Evolutionary conservation across 2,329 filamentous ascomycete genomes (phyloP).

Genomic region (Akanthomyces uredinophilus): DNA sequence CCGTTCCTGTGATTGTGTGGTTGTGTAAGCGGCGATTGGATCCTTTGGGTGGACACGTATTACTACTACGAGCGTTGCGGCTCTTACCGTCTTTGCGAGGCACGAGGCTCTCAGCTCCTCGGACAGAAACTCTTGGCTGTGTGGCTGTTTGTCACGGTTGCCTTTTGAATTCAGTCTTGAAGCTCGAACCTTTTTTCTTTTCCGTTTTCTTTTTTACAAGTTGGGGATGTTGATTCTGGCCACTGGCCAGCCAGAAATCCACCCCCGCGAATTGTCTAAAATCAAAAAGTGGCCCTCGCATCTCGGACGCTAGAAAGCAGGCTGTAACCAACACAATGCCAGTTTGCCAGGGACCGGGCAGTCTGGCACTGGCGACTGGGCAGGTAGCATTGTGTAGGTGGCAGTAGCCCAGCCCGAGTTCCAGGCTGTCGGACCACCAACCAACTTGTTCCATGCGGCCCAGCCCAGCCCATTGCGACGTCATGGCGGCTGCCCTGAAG

Average conservation of each 20-base stretch:
- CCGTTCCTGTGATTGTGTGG: too few relatives aligned
- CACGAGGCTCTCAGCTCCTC: neutral
- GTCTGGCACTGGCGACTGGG: too few relatives aligned
- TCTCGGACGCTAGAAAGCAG: neutral
- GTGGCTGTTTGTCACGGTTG: too few relatives aligned
- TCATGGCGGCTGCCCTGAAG: neutral
- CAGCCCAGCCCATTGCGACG: neutral
- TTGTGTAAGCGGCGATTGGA: neutral
- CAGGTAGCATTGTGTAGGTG: neutral
- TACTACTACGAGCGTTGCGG: neutral
- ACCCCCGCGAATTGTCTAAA: neutral
- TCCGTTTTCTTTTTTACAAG: too few relatives aligned
- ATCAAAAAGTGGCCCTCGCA: slow-evolving; percentile 2
- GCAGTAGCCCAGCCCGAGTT: too few relatives aligned
- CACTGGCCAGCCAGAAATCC: neutral
- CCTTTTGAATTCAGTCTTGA: neutral
- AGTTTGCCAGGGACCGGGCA: too few relatives aligned
- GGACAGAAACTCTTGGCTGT: neutral
- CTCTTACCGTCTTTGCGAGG: neutral
- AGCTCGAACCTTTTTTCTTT: neutral
- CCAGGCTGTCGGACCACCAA: too few relatives aligned
- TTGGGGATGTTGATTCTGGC: too few relatives aligned
- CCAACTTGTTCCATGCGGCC: too few relatives aligned
- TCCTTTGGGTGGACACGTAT: neutral
- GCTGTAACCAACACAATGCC: neutral